Base-by-base conservation (phyloP, 2,329 filamentous ascomycete species). In the Colletotrichum sp. region DNA sequence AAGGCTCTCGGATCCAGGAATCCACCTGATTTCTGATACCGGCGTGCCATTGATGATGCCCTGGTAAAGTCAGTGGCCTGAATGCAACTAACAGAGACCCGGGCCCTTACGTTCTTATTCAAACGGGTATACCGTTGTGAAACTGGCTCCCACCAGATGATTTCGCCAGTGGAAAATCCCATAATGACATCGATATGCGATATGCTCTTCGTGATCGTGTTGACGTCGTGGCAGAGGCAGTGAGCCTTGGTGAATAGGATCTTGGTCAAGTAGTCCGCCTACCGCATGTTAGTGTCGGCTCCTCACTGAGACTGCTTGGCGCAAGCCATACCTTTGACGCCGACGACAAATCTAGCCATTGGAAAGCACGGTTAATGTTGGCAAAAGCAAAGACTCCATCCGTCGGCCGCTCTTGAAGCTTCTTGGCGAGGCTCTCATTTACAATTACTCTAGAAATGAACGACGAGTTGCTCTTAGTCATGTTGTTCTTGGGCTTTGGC, bases 131-230 rank as follows among this genome's bases (percentile, higher is more conserved):
- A 99, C 83, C 98, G 96, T 81, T 99, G 96, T 52, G 96, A 96
- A 81, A 98, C 95, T 13, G 97, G 96, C 85, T 99, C 97, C 88
- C 97, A 99, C 97, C 97, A 99, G 77, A 99, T 96, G 64, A 99
- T 96, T 84, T 99, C 97, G 52, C 96, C 96, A 0, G 96, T 98
- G 8, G 96, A 98, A 81, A 98, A 99, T 1, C 97, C 97, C 92
- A 99, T 95, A 73, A 98, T 93, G 24, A 99, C 89, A 83, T 99
- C 97, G 57, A 99, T 90, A 82, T 99, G 96, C 7, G 90, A 92
- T 5, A 90, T 83, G 67, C 92, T 93, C 85, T 96, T 98, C 13
- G 96, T 98, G 71, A 95, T 83, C 59, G 91, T 87, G 82, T 99
- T 99, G 57, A 98, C 92, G 84, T 99, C 96, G 83, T 99, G 97